Evolutionary conservation across 1,139 yeast genomes (phyloP).

Genomic region (Suhomyces atakaporum): DNA sequence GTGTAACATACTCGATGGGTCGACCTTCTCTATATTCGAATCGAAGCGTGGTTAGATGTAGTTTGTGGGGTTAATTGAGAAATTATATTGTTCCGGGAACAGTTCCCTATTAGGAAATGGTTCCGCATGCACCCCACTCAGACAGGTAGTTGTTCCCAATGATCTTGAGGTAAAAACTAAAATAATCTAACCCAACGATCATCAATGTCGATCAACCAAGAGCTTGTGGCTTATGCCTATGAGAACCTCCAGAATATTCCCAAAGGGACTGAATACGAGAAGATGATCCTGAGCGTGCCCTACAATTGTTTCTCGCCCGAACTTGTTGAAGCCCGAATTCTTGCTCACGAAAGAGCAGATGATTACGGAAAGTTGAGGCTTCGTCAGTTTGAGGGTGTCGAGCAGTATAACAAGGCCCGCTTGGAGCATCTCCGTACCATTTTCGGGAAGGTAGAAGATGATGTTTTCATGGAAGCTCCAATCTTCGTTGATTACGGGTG

Average conservation of each 20-base stretch:
- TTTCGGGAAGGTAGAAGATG: conserved; percentile 47
- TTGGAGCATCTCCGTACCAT: conserved; percentile 35
- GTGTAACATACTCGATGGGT: no score
- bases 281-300: conserved; percentile 38
- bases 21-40: no score
- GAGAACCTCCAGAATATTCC: conserved; percentile 46
- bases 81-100: neutral
- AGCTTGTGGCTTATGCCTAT: conserved; percentile 45
- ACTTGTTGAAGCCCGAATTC: conserved; percentile 26
- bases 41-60: no score
- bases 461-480: conserved; percentile 52
- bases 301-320: conserved; percentile 36
- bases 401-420: conserved; percentile 38
- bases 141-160: no score
- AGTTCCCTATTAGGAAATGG: neutral
- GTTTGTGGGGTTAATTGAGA: neutral
- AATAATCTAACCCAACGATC: no score
- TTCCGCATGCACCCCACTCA: neutral
- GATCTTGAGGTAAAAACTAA: no score
- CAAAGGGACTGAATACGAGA: conserved; percentile 43
- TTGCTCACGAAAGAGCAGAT: conserved; percentile 33
- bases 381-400: conserved; percentile 35
- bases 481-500: conserved; percentile 61
- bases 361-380: conserved; percentile 44
- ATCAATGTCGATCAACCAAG: conserved; percentile 24